Evolutionary conservation across 306 rosid species (phyloP).

Genomic region (Spatholobus suberectus): DNA sequence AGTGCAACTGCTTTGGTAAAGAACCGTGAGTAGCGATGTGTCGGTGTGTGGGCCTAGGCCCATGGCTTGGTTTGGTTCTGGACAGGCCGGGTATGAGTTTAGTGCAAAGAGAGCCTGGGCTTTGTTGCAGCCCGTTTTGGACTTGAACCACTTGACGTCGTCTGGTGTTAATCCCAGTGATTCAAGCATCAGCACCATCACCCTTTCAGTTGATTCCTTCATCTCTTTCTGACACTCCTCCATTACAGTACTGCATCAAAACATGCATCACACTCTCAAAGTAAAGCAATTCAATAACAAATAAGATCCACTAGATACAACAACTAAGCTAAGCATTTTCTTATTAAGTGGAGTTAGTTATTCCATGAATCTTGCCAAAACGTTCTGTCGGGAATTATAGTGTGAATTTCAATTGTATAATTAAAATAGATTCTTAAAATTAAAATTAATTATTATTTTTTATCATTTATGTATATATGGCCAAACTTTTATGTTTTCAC

Average conservation of each 20-base stretch:
- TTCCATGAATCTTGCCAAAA: too few species aligned
- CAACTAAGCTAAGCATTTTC: too few species aligned
- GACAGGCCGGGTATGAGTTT: conserved; percentile 65
- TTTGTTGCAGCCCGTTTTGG: background rate
- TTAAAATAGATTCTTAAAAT: too few species aligned
- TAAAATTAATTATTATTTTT: too few species aligned
- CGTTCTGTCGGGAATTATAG: too few species aligned
- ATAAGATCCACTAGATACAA: too few species aligned
- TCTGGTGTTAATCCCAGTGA: conserved; percentile 44
- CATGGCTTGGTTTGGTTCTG: conserved; percentile 54
- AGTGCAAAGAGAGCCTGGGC: conserved; percentile 39
- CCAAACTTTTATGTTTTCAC: too few species aligned
- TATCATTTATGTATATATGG: too few species aligned
- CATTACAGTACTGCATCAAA: conserved; percentile 45
- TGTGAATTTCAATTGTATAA: too few species aligned
- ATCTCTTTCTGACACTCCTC: conserved; percentile 53
- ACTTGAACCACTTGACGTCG: conserved; percentile 43
- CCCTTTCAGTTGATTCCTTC: conserved; percentile 37
- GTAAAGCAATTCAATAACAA: background rate
- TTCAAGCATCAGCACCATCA: conserved; percentile 38
- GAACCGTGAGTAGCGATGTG: conserved; percentile 58
- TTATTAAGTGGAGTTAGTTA: too few species aligned
- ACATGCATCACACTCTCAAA: background rate
- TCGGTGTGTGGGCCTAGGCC: conserved; percentile 69
- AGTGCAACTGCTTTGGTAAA: conserved; percentile 33